phyloP scores from a whole-genome alignment of 495 filamentous ascomycete species.

The Trichoderma asperelloides region DNA sequence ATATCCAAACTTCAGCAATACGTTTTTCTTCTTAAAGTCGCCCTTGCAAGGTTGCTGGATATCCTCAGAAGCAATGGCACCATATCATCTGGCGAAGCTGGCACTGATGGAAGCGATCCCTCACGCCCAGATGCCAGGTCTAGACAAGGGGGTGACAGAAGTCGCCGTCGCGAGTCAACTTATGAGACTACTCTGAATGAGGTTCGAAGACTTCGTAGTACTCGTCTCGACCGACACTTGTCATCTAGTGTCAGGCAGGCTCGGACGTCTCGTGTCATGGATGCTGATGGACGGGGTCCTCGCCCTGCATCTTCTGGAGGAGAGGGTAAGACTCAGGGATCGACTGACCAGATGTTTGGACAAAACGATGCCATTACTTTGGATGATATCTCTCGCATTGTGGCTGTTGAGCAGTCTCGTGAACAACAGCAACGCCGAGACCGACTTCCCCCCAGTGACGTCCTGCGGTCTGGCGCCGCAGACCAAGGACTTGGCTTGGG shows the following conservation, averaged over 20 bases:
- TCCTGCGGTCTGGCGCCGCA: slow-evolving; percentile 52
- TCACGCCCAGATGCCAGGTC: slow-evolving; percentile 55
- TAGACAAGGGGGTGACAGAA: slow-evolving; percentile 50
- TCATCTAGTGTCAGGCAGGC: slow-evolving; percentile 87
- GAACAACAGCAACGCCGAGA: slow-evolving; percentile 79
- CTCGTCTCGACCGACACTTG: slow-evolving; percentile 84
- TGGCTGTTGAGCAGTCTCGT: slow-evolving; percentile 88
- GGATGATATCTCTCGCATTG: slow-evolving; percentile 95
- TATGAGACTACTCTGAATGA: slow-evolving; percentile 96
- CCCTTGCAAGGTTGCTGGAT: slow-evolving; percentile 79
- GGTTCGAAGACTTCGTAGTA: slow-evolving; percentile 83
- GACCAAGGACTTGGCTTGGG: slow-evolving; percentile 58
- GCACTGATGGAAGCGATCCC: slow-evolving; percentile 25
- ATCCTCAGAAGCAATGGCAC: slow-evolving; percentile 76
- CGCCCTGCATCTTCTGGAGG: slow-evolving; percentile 73
- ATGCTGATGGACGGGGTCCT: slow-evolving; percentile 71
- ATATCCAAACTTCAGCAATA: slow-evolving; percentile 87
- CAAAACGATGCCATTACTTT: slow-evolving; percentile 84
- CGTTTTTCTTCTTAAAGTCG: slow-evolving; percentile 83
- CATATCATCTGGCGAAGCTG: slow-evolving; percentile 64
- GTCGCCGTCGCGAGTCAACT: slow-evolving; percentile 53
- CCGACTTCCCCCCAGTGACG: slow-evolving; percentile 49
- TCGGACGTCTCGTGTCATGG: slow-evolving; percentile 83
- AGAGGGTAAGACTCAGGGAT: slow-evolving; percentile 59
- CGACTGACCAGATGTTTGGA: slow-evolving; percentile 73